A percentile compares a stretch with the other conserved stretches of the same genome.
Evolutionary conservation across 495 filamentous ascomycete species (phyloP).

Genomic region (Astrothelium macrocarpum): DNA sequence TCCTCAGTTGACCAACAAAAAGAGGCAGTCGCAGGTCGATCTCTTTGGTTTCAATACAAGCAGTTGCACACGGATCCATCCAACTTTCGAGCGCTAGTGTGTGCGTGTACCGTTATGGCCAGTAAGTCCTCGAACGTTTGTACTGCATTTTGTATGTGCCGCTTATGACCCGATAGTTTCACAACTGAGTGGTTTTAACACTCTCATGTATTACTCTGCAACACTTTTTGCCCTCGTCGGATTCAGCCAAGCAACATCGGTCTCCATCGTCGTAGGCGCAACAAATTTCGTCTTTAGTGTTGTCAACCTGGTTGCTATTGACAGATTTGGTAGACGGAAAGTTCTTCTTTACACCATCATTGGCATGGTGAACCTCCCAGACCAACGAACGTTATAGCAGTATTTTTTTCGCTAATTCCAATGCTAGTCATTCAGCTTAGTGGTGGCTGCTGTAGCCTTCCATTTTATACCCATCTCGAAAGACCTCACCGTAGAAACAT

Average conservation of each 20-base stretch:
- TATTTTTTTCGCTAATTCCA: too few species aligned
- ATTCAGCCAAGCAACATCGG: conserved; percentile 41
- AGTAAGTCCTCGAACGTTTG: too few species aligned
- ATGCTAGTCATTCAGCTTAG: conserved; percentile 34
- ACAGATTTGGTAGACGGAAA: conserved; percentile 38
- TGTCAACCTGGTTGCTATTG: conserved; percentile 42
- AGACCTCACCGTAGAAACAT: conserved; percentile 20
- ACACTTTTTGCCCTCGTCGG: conserved; percentile 45
- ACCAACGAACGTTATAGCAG: too few species aligned
- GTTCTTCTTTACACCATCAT: conserved; percentile 39
- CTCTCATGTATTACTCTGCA: conserved; percentile 42
- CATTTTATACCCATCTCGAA: conserved; percentile 41
- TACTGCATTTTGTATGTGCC: too few species aligned
- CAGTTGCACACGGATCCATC: conserved; percentile 37
- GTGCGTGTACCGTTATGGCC: conserved; percentile 43
- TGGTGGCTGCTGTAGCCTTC: conserved; percentile 37
- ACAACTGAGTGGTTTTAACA: conserved; percentile 42
- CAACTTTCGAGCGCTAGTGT: conserved; percentile 40
- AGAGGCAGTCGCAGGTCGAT: conserved; percentile 28
- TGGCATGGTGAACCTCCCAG: too few species aligned
- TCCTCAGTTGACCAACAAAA: conserved; percentile 34
- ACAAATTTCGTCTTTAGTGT: conserved; percentile 47
- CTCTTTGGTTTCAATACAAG: conserved; percentile 34
- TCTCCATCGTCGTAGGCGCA: conserved; percentile 40
- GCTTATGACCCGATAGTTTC: too few species aligned